Base-by-base conservation (phyloP, 768 basidiomycete genomes). In the Hemileccinum rubropunctum region DNA sequence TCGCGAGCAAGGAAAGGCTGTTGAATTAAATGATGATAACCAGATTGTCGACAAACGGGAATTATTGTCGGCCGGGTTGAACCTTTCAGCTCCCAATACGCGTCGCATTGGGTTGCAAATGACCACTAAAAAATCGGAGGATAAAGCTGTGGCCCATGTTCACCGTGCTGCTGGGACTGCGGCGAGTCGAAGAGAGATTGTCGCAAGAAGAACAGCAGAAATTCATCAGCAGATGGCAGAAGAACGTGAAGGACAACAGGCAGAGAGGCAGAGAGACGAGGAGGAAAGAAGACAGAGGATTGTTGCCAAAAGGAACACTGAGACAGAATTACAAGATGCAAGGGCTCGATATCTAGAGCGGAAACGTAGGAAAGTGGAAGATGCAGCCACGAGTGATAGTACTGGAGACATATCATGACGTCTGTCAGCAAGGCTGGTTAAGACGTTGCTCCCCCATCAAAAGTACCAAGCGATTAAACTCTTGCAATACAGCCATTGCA, bases 1-100 rank as follows among this genome's bases (percentile, higher is more conserved):
- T 14, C 75, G 76, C 57, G 80, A 77, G 50, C 77, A 87, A 61
- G 95, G 94, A 20, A 88, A 88, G 66, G 77, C 83, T 11, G 85
- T 99, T 30, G 95, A 98, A 68, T 73, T 98, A 30, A 98, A 98
- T 67, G 95, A 98, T 67, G 95, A 98, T 59, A 95, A 94, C 59
- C 91, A 95, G 65, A 94, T 98, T 40, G 87, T 99, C 42, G 97
- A 99, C 73, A 94, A 95, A 63, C 85, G 95, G 48, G 91, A 95
- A 45, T 74, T 99, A 8, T 75, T 98, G 39, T 82, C 86, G 18
- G 95, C 95, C 5, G 97, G 97, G 2, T 73, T 99, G 48, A 99
- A 99, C 65, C 77, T 98, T 39, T 83, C 90, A 30, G 80, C 88
- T 52, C 82, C 87, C 33, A 88, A 91, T 63, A 91, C 89, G 6